phyloP scores from a whole-genome alignment of 75 land plant species.

The Pinus taeda region DNA sequence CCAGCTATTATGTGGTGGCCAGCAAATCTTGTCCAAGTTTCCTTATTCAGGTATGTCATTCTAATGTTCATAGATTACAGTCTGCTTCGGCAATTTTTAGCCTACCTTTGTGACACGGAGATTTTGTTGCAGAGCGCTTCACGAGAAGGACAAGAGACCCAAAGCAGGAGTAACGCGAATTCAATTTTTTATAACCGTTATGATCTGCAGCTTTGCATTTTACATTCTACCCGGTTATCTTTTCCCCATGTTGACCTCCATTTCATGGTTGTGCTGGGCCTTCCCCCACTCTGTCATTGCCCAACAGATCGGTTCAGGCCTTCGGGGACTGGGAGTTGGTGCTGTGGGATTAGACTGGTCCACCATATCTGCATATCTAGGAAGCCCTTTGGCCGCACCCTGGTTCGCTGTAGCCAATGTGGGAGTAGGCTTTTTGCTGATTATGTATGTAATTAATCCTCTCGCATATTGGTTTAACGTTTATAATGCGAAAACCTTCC shows the following conservation, averaged over 20 bases:
- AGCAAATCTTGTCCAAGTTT: conserved; percentile 32
- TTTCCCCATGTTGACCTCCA: conserved; percentile 39
- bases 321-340: conserved; percentile 46
- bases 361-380: conserved; percentile 41
- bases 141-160: conserved; percentile 20
- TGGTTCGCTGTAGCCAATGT: conserved; percentile 68
- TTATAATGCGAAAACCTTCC: conserved; percentile 44
- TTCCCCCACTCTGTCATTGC: conserved; percentile 47
- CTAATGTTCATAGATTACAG: conserved; percentile 4
- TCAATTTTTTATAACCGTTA: conserved; percentile 41
- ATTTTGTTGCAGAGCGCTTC: conserved; percentile 25
- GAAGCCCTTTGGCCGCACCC: conserved; percentile 60
- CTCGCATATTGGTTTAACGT: conserved; percentile 36
- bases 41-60: conserved; percentile 16
- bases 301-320: conserved; percentile 62
- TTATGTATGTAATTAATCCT: conserved; percentile 47
- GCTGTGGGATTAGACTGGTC: conserved; percentile 55
- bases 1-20: conserved; percentile 56
- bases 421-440: conserved; percentile 29
- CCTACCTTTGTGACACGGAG: not conserved
- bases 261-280: conserved; percentile 51
- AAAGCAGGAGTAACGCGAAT: conserved; percentile 30
- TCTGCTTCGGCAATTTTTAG: no score
- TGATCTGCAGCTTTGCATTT: conserved; percentile 50
- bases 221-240: conserved; percentile 60